Conservation (phyloP, 2,329 filamentous ascomycete species). For the Aspergillus oerlinghausenensis region DNA sequence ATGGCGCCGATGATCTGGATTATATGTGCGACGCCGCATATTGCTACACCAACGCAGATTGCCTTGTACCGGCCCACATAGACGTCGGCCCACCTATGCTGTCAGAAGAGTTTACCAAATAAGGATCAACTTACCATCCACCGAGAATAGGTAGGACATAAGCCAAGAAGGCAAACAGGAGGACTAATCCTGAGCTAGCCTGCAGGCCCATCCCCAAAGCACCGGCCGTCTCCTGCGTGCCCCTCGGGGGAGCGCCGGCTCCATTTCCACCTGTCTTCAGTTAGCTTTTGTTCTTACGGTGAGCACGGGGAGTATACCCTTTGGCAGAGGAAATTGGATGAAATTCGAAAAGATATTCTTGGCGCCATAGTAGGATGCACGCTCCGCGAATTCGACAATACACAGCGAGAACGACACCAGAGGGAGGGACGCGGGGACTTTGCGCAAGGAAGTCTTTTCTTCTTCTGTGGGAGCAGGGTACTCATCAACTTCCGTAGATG, state of each 20-base stretch:
- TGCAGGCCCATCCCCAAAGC: constrained; percentile 57
- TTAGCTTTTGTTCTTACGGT: neutral
- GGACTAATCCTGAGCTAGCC: constrained; percentile 53
- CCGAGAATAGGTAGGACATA: constrained; percentile 53
- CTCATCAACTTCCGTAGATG: constrained; percentile 3
- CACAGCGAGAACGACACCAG: constrained; percentile 54
- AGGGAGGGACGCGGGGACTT: constrained; percentile 50
- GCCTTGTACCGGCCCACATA: constrained; percentile 26
- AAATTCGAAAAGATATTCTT: constrained; percentile 57
- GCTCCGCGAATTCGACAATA: constrained; percentile 57
- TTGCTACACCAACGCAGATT: constrained; percentile 35
- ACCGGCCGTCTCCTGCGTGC: constrained; percentile 48
- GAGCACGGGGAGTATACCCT: constrained; percentile 30
- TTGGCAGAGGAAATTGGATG: constrained; percentile 56
- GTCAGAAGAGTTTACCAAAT: neutral
- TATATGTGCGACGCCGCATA: constrained; percentile 35
- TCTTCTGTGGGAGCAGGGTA: constrained; percentile 45
- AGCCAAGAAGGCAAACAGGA: constrained; percentile 45
- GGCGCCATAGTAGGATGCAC: constrained; percentile 58
- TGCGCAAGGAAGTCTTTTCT: constrained; percentile 44
- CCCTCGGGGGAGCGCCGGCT: constrained; percentile 31
- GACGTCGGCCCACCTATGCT: constrained; percentile 20
- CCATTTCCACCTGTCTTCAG: constrained; percentile 32
- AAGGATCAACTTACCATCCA: constrained; percentile 13
- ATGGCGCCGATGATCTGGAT: constrained; percentile 32